phyloP scores from a whole-genome alignment of 163 green algal genomes.

The Volvox carteri region DNA sequence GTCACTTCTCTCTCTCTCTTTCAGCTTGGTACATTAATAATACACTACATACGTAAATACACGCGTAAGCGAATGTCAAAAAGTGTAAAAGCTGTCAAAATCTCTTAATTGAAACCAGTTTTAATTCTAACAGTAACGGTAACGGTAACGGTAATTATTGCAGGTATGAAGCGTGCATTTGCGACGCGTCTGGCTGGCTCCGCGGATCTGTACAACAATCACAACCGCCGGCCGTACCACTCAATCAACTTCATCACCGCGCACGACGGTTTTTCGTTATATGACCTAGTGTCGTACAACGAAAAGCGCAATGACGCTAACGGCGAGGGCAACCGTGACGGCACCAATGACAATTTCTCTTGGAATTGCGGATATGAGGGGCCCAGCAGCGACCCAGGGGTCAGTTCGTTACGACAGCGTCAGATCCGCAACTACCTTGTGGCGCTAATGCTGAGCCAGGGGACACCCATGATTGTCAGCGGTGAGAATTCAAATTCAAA shows the following conservation, averaged over 20 bases:
- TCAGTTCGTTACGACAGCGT: conserved; percentile 67
- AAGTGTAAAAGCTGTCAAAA: too few species aligned
- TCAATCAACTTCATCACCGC: conserved; percentile 97
- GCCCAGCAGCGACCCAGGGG: conserved; percentile 39
- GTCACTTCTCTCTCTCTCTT: too few species aligned
- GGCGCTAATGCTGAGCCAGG: conserved; percentile 90
- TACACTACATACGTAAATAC: too few species aligned
- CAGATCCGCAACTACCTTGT: conserved; percentile 96
- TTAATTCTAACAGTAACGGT: too few species aligned
- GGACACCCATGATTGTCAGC: conserved; percentile 92
- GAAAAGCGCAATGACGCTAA: conserved; percentile 96
- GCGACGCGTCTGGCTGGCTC: conserved; percentile 92
- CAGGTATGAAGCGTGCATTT: conserved; percentile 91
- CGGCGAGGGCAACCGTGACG: conserved; percentile 90
- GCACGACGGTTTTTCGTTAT: conserved; percentile 96
- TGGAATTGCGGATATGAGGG: conserved; percentile 98
- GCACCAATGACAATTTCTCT: conserved; percentile 95
- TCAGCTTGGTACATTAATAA: too few species aligned
- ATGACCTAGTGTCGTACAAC: conserved; percentile 96
- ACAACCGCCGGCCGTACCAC: conserved; percentile 90
- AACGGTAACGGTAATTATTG: too few species aligned
- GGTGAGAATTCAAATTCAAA: conserved; percentile 64
- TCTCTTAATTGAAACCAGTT: too few species aligned
- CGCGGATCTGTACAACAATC: conserved; percentile 92
- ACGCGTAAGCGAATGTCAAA: too few species aligned